Percentiles rank a stretch among this genome's conserved stretches.
Evolutionary conservation across 371 early-diverging fungal genomes (phyloP).

Genomic region (Mortierella sp.): DNA sequence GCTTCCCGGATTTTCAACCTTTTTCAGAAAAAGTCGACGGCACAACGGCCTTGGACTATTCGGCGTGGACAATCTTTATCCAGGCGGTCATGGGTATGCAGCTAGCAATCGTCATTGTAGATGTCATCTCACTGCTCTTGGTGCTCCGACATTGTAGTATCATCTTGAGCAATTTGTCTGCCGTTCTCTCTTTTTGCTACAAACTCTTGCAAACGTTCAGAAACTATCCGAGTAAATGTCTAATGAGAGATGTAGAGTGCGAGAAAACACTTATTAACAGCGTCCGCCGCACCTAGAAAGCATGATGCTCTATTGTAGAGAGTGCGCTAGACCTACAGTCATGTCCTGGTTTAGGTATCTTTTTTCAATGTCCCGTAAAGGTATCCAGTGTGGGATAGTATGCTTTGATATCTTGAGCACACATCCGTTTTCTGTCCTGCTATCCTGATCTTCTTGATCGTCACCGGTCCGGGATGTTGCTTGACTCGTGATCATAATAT

Average conservation of each 20-base stretch:
- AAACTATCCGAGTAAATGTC: constrained; percentile 31
- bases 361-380: constrained; percentile 32
- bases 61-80: background rate
- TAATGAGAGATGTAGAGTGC: background rate
- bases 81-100: background rate
- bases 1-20: no score
- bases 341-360: constrained; percentile 46
- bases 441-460: background rate
- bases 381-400: constrained; percentile 52
- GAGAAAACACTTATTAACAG: no score
- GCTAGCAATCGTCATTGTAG: background rate
- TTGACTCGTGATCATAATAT: constrained; percentile 28
- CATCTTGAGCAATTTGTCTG: background rate
- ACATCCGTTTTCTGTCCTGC: background rate
- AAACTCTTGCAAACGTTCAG: constrained; percentile 40
- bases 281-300: no score
- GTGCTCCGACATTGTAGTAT: background rate
- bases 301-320: background rate
- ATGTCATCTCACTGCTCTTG: background rate
- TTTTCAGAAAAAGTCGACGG: no score
- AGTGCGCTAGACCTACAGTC: constrained; percentile 13
- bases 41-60: no score
- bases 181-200: constrained; percentile 22
- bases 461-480: background rate
- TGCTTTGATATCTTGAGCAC: constrained; percentile 29